Evolutionary conservation across 2,329 filamentous ascomycete species (phyloP), one percentile per base, ranked within the genome.

Genomic region (Fusarium liriodendri): DNA sequence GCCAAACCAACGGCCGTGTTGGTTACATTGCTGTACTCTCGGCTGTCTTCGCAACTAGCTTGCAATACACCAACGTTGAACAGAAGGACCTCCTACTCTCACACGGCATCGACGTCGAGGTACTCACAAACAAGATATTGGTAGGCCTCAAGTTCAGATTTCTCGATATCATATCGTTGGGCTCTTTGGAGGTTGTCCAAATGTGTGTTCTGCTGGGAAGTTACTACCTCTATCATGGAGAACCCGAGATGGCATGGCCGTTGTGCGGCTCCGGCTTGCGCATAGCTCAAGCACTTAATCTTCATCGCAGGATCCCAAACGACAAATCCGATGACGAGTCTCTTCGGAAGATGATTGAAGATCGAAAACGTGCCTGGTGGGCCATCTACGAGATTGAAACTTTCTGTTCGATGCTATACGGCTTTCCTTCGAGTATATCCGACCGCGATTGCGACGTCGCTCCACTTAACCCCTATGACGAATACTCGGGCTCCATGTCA

Each of bases 321-420:
- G 35, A 18, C 7, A 60, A 64, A 2, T 8, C 20, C 14, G 9
- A 4, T 16, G 32, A 20, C 13, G 0, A 32, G 37, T 3, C 55
- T n/a, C 35, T 25, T 8, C 45, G 40, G 5, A 52, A 64, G 6
- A 42, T 33, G 1, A 70, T 71, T 14, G 80, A 82, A 52, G 76
- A 77, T 1, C 62, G 79, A 14, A 83, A 84, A 20, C 79, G 82
- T 0, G 82, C 81, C 11, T 84, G 83, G 83, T 84, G 83, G 82
- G 82, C 83, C 1, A 79, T 84, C 0, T 82, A 84, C 40, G 83
- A 84, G 58, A 80, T 83, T 2, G 83, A 84, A 40, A 83, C 81
- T 0, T 83, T 84, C 25, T 84, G 81, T 62, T 83, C 82, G 0
- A 84, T 84, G 78, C 75, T 82, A 0, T 84, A 84, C 40, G 82